These are phyloP conservation scores for Seiridium unicorne DNA, from an alignment of 2,329 filamentous ascomycete genomes.

Conservation along the genomic window DNA sequence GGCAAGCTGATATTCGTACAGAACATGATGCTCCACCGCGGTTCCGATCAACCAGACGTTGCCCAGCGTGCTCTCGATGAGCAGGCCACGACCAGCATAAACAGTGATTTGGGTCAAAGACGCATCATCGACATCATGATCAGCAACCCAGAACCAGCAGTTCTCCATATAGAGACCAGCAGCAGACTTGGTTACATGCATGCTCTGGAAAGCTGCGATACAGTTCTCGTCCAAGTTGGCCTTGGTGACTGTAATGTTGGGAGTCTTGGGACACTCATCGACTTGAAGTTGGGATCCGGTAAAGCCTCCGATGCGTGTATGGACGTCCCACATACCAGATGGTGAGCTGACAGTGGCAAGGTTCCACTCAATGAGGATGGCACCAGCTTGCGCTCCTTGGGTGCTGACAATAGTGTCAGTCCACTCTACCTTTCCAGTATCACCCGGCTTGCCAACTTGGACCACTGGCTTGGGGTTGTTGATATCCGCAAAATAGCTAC, in stretches of 20 bases:
- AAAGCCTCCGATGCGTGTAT: slow-evolving; percentile 72
- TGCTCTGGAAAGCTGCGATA: slow-evolving; percentile 40
- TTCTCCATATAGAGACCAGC: slow-evolving; percentile 41
- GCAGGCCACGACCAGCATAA: slow-evolving; percentile 47
- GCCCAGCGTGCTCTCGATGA: slow-evolving; percentile 43
- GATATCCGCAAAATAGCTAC: slow-evolving; percentile 47
- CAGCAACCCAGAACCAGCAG: slow-evolving; percentile 40
- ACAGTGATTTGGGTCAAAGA: slow-evolving; percentile 43
- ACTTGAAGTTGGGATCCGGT: slow-evolving; percentile 68
- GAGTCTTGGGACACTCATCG: slow-evolving; percentile 54
- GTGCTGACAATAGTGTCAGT: slow-evolving; percentile 63
- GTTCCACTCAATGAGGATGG: slow-evolving; percentile 66
- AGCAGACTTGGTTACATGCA: slow-evolving; percentile 38
- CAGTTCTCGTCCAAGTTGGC: slow-evolving; percentile 27
- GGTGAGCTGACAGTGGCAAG: slow-evolving; percentile 36
- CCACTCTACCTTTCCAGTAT: slow-evolving; percentile 60
- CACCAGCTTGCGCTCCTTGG: slow-evolving; percentile 56
- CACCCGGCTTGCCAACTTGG: slow-evolving; percentile 53
- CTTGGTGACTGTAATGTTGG: slow-evolving; percentile 23
- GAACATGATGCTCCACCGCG: slow-evolving; percentile 61
- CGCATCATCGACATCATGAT: slow-evolving; percentile 51
- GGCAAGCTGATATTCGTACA: slow-evolving; percentile 69
- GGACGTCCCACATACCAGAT: slow-evolving; percentile 71
- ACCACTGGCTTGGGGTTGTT: slow-evolving; percentile 54
- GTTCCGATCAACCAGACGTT: slow-evolving; percentile 64